These are phyloP conservation scores for Hypoxylon fragiforme DNA, from an alignment of 495 filamentous ascomycete species.

Conservation along the genomic window DNA sequence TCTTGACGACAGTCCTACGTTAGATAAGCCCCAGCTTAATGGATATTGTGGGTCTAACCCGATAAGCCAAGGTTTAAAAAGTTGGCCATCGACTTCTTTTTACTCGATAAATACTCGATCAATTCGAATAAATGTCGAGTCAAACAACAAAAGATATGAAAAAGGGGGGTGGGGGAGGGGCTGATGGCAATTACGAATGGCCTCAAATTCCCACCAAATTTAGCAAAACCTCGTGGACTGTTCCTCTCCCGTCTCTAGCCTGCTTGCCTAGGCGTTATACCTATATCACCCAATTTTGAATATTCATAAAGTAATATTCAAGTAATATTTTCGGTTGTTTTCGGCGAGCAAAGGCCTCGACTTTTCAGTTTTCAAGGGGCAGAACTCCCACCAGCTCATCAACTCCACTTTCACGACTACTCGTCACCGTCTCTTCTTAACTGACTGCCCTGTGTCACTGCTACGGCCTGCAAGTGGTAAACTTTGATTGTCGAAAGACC, in stretches of 20 bases:
- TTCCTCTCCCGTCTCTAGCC: not conserved
- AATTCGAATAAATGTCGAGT: constrained; percentile 30
- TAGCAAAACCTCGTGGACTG: not conserved
- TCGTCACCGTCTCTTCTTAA: not conserved
- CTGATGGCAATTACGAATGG: constrained; percentile 24
- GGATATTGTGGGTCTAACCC: constrained; percentile 7
- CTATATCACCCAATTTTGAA: constrained; percentile 1
- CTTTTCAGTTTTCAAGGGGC: constrained; percentile 2
- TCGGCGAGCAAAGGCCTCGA: constrained; percentile 16
- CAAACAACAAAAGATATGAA: no score
- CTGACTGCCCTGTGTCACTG: no score
- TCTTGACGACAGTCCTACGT: constrained; percentile 28
- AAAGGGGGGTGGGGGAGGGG: no score
- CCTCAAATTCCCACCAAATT: constrained; percentile 21
- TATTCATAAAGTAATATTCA: constrained; percentile 27
- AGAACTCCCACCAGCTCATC: constrained; percentile 3
- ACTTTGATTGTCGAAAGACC: not conserved
- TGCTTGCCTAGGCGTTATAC: no score
- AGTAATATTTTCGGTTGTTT: constrained; percentile 27
- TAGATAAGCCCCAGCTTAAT: constrained; percentile 8
- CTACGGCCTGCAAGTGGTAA: constrained; percentile 10
- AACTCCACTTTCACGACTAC: constrained; percentile 16
- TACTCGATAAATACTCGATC: constrained; percentile 31
- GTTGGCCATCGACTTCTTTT: constrained; percentile 31
- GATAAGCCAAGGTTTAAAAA: constrained; percentile 9